Conservation (phyloP, 2,329 filamentous ascomycete species). For the Tympanopsis confertula region DNA sequence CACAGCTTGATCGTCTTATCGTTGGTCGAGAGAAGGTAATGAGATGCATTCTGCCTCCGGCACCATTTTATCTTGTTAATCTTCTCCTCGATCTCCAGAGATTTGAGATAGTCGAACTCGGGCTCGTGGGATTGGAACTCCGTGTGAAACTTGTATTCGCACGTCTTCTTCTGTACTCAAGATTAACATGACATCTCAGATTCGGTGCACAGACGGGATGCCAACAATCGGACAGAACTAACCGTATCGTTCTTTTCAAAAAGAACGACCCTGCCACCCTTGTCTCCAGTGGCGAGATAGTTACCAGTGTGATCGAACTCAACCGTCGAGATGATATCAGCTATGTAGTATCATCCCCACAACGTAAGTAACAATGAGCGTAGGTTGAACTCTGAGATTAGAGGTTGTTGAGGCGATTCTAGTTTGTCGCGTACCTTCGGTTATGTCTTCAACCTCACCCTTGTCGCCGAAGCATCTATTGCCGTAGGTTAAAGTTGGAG, state of each 20-base stretch:
- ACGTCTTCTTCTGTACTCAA: slow-evolving; percentile 80
- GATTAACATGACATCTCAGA: slow-evolving; percentile 18
- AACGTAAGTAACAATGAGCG: slow-evolving; percentile 5
- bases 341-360: slow-evolving; percentile 9
- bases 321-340: slow-evolving; percentile 38
- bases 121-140: slow-evolving; percentile 99
- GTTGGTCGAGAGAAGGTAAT: slow-evolving; percentile 95
- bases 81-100: slow-evolving; percentile 98
- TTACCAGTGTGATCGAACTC: slow-evolving; percentile 39
- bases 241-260: slow-evolving; percentile 20
- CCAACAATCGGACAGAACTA: too few relatives aligned
- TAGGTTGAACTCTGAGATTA: too few relatives aligned
- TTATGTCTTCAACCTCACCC: slow-evolving; percentile 97
- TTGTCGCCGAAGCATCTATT: slow-evolving; percentile 99
- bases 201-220: too few relatives aligned
- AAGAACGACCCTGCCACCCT: slow-evolving; percentile 35
- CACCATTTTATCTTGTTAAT: slow-evolving; percentile 99
- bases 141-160: slow-evolving; percentile 99
- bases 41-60: slow-evolving; percentile 90
- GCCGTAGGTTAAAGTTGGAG: too few relatives aligned
- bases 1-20: slow-evolving; percentile 99
- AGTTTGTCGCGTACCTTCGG: slow-evolving; percentile 73
- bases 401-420: too few relatives aligned
- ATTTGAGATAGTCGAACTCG: slow-evolving; percentile 98
- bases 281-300: slow-evolving; percentile 37